Evolutionary conservation across 2,329 filamentous ascomycete genomes (phyloP), one percentile per base, ranked within the genome.

Genomic region (Alternaria gansuensis): DNA sequence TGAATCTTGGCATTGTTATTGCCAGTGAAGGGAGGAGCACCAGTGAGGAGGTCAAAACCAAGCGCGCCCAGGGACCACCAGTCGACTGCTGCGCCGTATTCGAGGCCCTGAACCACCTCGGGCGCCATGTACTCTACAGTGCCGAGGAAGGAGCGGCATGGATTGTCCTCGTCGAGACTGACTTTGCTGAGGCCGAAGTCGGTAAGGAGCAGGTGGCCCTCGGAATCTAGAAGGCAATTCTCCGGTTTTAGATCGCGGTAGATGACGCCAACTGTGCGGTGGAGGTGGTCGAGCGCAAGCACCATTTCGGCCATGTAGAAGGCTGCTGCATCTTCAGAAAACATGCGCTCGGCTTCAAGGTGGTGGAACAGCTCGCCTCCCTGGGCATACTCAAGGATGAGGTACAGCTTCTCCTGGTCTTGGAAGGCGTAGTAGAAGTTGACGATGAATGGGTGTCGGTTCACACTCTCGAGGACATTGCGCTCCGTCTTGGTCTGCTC

Each of bases 231-330:
- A 24, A 99, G 88, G 73, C 94, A 98, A 77, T 99, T 99, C 78
- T 99, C 95, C 0, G 95, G 95, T 82, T 99, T 99, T 59, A 99
- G 84, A 75, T 99, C 95, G 62, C 95, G 91, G 79, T 99, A 99
- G 64, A 99, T 90, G 49, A 99, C 93, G 14, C 95, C 94, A 23
- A 98, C 87, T 63, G 90, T 93, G 68, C 91, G 88, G 80, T 99
- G 95, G 26, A 99, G 85, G 78, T 99, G 93, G 76, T 94, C 92
- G 45, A 99, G 86, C 29, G 95, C 96, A 24, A 99, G 87, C 4
- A 97, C 88, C 88, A 99, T 96, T 80, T 99, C 93, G 0, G 93
- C 96, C 91, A 98, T 96, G 84, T 99, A 99, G 78, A 98, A 99
- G 1, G 93, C 92, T 0, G 94, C 91, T 2, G 90, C 90, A 14